Base-by-base conservation (phyloP, 306 rosid species). In the Cucumis melo region DNA sequence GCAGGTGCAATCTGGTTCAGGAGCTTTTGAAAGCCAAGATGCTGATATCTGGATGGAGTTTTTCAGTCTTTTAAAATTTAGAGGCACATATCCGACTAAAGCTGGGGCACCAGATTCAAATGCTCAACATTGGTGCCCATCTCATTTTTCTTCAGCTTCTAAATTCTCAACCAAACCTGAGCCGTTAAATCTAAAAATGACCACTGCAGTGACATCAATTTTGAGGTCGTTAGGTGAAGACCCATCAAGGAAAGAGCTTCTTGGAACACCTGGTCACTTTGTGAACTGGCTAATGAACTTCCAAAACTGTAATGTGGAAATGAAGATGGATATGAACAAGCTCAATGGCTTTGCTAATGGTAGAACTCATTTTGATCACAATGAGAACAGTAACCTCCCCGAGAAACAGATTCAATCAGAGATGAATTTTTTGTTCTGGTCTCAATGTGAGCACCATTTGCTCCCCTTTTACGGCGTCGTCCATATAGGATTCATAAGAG, bases 391-490 rank as follows among this genome's bases (percentile, higher is more conserved):
- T 58, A 76, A 78, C 84, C 65, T 59, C 48, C 50, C 66, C 34
- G 87, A 79, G 38, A 85, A 85, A 17, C 80, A 84, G 59, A 75
- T 89, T 62, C 80, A 55, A 42, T 82, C 90, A 1, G 97, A 92
- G 85, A 72, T 82, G 67, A 88, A 88, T 82, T 76, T 95, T 79
- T 75, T 90, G 0, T 86, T 92, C 66, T 95, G 97, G 98, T 92
- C 99, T 60, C 99, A 89, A 58, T 95, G 99, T 34, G 99, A 95
- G 86, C 98, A 90, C 78, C 99, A 95, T 80, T 83, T 95, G 68
- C 98, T 95, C 80, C 99, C 99, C 74, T 95, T 95, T 78, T 89
- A 92, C 12, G 99, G 98, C 23, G 97, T 90, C 15, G 97, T 89
- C 78, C 98, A 95, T 71, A 68, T 95, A 39, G 99, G 99, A 67